Conservation (phyloP, 108 stramenopile species). For the Phaeodactylum tricornutum region DNA sequence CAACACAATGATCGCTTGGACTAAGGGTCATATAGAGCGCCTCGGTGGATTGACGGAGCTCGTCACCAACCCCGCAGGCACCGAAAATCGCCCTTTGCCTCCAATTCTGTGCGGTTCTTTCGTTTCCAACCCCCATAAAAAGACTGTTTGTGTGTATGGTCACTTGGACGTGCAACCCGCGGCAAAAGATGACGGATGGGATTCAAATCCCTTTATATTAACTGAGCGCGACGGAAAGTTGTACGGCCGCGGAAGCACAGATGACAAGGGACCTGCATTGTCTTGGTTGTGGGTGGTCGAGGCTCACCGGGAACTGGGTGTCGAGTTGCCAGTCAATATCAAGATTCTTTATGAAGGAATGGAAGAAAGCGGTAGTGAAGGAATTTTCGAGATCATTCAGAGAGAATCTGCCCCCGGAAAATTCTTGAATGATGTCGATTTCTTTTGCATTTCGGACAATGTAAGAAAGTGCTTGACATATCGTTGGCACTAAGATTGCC, state of each 20-base stretch:
- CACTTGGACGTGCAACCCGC: slow-evolving; percentile 82
- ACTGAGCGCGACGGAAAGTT: slow-evolving; percentile 68
- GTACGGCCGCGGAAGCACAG: slow-evolving; percentile 64
- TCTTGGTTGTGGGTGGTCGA: slow-evolving; percentile 76
- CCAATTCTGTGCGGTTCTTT: slow-evolving; percentile 61
- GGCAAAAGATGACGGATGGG: slow-evolving; percentile 64
- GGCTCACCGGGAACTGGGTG: slow-evolving; percentile 46
- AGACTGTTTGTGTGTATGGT: slow-evolving; percentile 72
- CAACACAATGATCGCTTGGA: slow-evolving; percentile 64
- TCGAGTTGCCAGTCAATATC: slow-evolving; percentile 60
- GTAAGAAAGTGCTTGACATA: too few relatives aligned
- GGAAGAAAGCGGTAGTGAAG: slow-evolving; percentile 76
- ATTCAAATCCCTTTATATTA: slow-evolving; percentile 67
- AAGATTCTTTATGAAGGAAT: slow-evolving; percentile 78
- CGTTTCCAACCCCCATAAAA: slow-evolving; percentile 33
- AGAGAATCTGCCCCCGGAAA: slow-evolving; percentile 43
- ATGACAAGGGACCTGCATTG: slow-evolving; percentile 81
- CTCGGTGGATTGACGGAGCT: slow-evolving; percentile 39
- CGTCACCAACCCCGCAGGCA: slow-evolving; percentile 48
- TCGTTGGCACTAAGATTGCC: slow-evolving; percentile 18
- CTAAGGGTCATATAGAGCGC: slow-evolving; percentile 38
- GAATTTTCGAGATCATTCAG: slow-evolving; percentile 59
- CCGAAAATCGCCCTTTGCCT: slow-evolving; percentile 35
- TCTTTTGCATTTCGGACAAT: slow-evolving; percentile 19
- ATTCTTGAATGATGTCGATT: slow-evolving; percentile 66